Percentiles rank a stretch among this genome's conserved stretches.
These are phyloP conservation scores for Pisolithus sp. DNA, from an alignment of 768 basidiomycete species.

Conservation along the genomic window DNA sequence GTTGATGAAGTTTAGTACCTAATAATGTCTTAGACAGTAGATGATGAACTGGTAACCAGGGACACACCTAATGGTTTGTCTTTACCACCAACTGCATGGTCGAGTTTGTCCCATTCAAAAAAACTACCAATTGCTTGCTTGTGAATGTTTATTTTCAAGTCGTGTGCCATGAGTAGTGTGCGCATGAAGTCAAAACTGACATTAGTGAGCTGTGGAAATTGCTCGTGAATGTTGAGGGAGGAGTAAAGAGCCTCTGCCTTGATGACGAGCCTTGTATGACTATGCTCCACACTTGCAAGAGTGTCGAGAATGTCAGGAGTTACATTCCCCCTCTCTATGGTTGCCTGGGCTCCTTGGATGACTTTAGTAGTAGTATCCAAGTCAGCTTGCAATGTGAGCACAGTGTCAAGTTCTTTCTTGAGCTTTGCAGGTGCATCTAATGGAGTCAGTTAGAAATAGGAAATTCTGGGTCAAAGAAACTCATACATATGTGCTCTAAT, in stretches of 20 bases:
- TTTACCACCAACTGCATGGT: constrained; percentile 27
- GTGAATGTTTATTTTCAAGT: constrained; percentile 35
- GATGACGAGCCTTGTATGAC: constrained; percentile 14
- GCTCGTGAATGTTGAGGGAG: constrained; percentile 28
- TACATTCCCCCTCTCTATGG: constrained; percentile 4
- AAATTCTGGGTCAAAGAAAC: not conserved
- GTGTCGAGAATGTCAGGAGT: constrained; percentile 4
- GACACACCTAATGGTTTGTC: constrained; percentile 11
- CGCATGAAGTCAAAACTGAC: constrained; percentile 25
- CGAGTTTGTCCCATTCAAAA: constrained; percentile 32
- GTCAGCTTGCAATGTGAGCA: constrained; percentile 26
- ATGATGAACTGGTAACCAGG: no score
- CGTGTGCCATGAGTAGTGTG: constrained; percentile 28
- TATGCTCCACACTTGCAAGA: constrained; percentile 15
- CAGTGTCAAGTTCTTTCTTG: constrained; percentile 23
- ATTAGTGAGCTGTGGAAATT: constrained; percentile 28
- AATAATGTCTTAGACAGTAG: no score
- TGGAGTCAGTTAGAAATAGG: constrained; percentile 7
- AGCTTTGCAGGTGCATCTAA: constrained; percentile 25
- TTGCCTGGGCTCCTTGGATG: constrained; percentile 8
- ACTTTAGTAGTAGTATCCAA: constrained; percentile 19
- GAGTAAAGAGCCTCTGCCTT: constrained; percentile 28
- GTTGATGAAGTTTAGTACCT: no score
- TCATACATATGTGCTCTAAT: constrained; percentile 6
- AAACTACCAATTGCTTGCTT: constrained; percentile 30